Evolutionary conservation across 1,284 basidiomycete genomes (phyloP), one percentile per base, ranked within the genome.

Genomic region (Anthracocystis panici-leucophaei): DNA sequence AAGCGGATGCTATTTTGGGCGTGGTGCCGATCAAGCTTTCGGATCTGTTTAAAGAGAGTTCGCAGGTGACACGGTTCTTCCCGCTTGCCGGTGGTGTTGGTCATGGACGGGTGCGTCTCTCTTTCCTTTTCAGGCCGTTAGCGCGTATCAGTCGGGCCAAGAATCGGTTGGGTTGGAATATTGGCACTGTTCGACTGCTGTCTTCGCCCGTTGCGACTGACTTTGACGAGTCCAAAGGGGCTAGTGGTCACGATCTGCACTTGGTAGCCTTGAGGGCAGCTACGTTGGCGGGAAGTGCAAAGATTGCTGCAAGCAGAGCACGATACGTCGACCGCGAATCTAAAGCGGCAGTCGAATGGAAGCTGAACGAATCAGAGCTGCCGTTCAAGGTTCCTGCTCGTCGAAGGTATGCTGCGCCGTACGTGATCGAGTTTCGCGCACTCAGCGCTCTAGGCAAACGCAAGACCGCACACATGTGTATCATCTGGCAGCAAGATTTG

Each of bases 41-140:
- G 23, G 76, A 75, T 25, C 60, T 78, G 27, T 78, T 79, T 33
- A 48, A 45, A 40, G 25, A 61, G 18, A 70, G 60, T 3, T 76
- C 68, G 45, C 78, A 79, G 50, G 73, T 75, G 33, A 79, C 78
- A 31, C 68, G 66, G n/a, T 75, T 63, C 64, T 79, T 78, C 65
- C 76, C 78, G 8, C 46, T 79, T 27, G 72, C 66, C 2, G 78
- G 78, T 2, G 78, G 78, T 6, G 60, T 78, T 1, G 77, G 77
- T 0, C 59, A 64, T 18, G 77, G 77, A 1, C 41, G 65, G 14
- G 63, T 79, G 18, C 63, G 73, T 25, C 45, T 79, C 4, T 77
- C 72, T 14, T 14, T 79, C 7, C 57, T 79, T 16, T 79, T 79
- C 53, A 46, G 77, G 6, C 75, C 75, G 1, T 48, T 79, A 12